phyloP scores from a whole-genome alignment of 441 rosid species.

The Pelargonium myrrhifolium region DNA sequence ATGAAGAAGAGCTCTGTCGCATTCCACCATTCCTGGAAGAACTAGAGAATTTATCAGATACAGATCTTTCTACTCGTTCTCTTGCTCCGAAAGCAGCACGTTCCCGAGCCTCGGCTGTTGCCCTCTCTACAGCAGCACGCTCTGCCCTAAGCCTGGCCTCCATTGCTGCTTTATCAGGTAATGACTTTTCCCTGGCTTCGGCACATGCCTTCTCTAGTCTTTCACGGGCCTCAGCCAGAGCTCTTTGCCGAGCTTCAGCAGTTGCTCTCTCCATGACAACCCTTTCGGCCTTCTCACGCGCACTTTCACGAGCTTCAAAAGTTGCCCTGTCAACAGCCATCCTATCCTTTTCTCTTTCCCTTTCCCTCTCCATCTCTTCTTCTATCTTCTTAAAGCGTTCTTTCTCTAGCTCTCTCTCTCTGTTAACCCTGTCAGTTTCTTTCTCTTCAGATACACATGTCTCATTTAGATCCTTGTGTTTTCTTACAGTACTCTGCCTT shows the following conservation, averaged over 20 bases:
- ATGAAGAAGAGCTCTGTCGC: conserved; percentile 37
- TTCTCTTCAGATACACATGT: conserved; percentile 32
- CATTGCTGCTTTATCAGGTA: conserved; percentile 38
- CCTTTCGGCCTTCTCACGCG: conserved; percentile 50
- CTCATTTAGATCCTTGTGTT: conserved; percentile 29
- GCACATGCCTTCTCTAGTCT: conserved; percentile 89
- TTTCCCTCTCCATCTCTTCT: conserved; percentile 86
- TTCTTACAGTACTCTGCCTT: conserved; percentile 27
- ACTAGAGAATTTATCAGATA: conserved; percentile 51
- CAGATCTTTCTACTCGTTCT: conserved; percentile 53
- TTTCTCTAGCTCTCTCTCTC: conserved; percentile 53
- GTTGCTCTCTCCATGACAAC: conserved; percentile 51
- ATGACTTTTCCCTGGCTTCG: conserved; percentile 71
- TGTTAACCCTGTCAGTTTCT: conserved; percentile 48
- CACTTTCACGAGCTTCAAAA: conserved; percentile 50
- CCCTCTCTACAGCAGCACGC: conserved; percentile 87
- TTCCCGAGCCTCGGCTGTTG: conserved; percentile 77
- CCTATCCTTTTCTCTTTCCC: conserved; percentile 89
- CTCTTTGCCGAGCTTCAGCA: conserved; percentile 50
- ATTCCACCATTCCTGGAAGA: conserved; percentile 42
- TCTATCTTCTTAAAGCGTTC: conserved; percentile 64
- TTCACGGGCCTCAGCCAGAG: conserved; percentile 76
- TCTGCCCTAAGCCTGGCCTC: conserved; percentile 75
- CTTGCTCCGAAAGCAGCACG: conserved; percentile 67
- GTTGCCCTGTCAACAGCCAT: conserved; percentile 65